Conservation (phyloP, 768 basidiomycete genomes). For the Suillus plorans region DNA sequence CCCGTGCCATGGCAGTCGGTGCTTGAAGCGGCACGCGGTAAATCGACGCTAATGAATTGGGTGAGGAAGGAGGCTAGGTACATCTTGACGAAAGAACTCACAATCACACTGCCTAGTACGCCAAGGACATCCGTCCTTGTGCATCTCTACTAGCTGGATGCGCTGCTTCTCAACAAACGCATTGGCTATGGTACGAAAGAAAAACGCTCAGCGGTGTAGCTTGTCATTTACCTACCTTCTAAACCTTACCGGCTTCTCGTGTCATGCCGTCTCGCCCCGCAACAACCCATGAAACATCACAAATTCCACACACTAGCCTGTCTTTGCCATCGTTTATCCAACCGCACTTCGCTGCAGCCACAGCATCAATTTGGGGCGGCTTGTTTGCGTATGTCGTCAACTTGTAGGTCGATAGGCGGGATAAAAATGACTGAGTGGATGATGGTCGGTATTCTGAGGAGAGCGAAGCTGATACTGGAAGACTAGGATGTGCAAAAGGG, state of each 20-base stretch:
- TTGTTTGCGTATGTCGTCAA: slow-evolving; percentile 81
- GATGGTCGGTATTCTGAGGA: slow-evolving; percentile 76
- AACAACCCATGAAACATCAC: slow-evolving; percentile 72
- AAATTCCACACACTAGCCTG: slow-evolving; percentile 70
- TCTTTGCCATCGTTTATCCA: slow-evolving; percentile 87
- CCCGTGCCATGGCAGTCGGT: slow-evolving; percentile 59
- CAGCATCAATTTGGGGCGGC: slow-evolving; percentile 69
- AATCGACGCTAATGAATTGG: slow-evolving; percentile 49
- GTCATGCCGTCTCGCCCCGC: slow-evolving; percentile 68
- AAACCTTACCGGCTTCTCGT: slow-evolving; percentile 65
- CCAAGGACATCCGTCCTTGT: slow-evolving; percentile 87
- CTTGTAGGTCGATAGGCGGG: slow-evolving; percentile 75
- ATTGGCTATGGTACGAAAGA: slow-evolving; percentile 45
- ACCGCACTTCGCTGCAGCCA: slow-evolving; percentile 78
- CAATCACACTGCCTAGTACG: slow-evolving; percentile 77
- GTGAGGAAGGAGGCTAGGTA: slow-evolving; percentile 5
- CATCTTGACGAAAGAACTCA: slow-evolving; percentile 33
- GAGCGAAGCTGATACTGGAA: slow-evolving; percentile 19
- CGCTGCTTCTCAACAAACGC: slow-evolving; percentile 75
- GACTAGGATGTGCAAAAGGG: slow-evolving; percentile 41
- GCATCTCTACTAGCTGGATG: slow-evolving; percentile 59
- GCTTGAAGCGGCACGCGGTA: slow-evolving; percentile 74
- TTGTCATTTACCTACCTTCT: slow-evolving; percentile 34
- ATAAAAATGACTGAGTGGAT: slow-evolving; percentile 69
- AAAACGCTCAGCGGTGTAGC: slow-evolving; percentile 15